Evolutionary conservation across 2,329 filamentous ascomycete species (phyloP).

Genomic region (Incumbomyces delicatus): DNA sequence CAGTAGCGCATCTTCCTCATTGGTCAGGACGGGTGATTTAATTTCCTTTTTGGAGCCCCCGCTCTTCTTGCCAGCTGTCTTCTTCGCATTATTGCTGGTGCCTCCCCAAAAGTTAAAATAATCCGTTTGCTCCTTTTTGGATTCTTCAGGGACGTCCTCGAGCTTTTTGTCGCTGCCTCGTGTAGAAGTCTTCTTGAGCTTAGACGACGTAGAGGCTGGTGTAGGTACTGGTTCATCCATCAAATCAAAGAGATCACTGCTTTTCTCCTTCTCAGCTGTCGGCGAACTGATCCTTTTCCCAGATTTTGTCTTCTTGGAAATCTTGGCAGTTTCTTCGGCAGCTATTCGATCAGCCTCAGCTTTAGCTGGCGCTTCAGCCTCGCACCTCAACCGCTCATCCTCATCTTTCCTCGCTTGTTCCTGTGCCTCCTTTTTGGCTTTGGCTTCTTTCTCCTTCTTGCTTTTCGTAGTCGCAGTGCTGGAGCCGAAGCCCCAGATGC

Average conservation of each 20-base stretch:
- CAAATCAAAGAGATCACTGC: slow-evolving; percentile 28
- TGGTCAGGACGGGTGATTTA: slow-evolving; percentile 32
- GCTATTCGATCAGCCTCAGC: slow-evolving; percentile 22
- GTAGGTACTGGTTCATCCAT: slow-evolving; percentile 19
- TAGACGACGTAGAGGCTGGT: slow-evolving; percentile 15
- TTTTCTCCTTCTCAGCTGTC: slow-evolving; percentile 19
- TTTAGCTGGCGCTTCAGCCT: slow-evolving; percentile 19
- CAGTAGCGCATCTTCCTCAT: slow-evolving; percentile 31
- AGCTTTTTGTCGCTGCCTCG: slow-evolving; percentile 25
- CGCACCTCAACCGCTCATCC: slow-evolving; percentile 23
- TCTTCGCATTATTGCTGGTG: slow-evolving; percentile 19
- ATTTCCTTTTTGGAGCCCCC: slow-evolving; percentile 34
- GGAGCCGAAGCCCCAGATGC: slow-evolving; percentile 36
- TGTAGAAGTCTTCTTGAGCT: slow-evolving; percentile 21
- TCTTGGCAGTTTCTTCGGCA: slow-evolving; percentile 27
- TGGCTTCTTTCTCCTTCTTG: slow-evolving; percentile 37
- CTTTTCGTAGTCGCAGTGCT: slow-evolving; percentile 30
- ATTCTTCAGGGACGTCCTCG: slow-evolving; percentile 18
- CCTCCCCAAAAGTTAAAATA: slow-evolving; percentile 22
- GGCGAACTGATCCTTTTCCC: slow-evolving; percentile 8
- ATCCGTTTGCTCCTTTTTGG: slow-evolving; percentile 19
- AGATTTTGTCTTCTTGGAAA: slow-evolving; percentile 27
- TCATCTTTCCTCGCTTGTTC: slow-evolving; percentile 21
- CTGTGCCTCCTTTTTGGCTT: slow-evolving; percentile 33
- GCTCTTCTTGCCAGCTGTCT: slow-evolving; percentile 29